phyloP scores from a whole-genome alignment of 345 rosid genomes.

The Noccaea caerulescens region DNA sequence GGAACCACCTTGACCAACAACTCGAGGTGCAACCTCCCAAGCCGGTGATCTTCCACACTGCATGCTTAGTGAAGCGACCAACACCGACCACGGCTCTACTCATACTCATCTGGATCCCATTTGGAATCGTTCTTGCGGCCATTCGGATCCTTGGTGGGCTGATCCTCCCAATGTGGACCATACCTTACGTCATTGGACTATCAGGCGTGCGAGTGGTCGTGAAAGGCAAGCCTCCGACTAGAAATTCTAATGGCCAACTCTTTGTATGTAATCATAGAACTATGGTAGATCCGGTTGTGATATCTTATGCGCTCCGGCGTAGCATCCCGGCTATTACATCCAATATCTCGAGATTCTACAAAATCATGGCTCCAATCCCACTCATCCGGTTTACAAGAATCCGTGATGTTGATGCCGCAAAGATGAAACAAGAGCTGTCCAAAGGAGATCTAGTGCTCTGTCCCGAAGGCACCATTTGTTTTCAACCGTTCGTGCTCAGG shows the following conservation, averaged over 20 bases:
- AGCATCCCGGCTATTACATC: conserved; percentile 14
- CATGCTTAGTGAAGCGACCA: no score
- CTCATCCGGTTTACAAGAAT: no score
- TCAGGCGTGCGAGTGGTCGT: conserved; percentile 57
- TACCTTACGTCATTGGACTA: conserved; percentile 48
- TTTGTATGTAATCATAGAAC: conserved; percentile 82
- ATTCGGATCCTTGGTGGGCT: conserved; percentile 32
- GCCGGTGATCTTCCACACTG: no score
- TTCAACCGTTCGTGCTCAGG: conserved; percentile 60
- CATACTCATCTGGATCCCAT: no score
- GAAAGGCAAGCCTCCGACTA: conserved; percentile 50
- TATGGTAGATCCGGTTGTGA: conserved; percentile 67
- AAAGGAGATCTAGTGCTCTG: conserved; percentile 54
- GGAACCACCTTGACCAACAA: no score
- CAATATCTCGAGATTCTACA: no score
- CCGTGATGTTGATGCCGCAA: no score
- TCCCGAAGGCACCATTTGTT: conserved; percentile 71
- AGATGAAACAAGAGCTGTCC: no score
- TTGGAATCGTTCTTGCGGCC: no score
- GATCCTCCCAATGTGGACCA: conserved; percentile 55
- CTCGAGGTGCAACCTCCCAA: no score
- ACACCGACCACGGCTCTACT: no score
- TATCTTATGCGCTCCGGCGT: conserved; percentile 60
- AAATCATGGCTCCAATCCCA: no score
- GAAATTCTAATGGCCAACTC: conserved; percentile 49